Evolutionary conservation across 2,329 filamentous ascomycete genomes (phyloP).

Genomic region (Alternaria burnsii): DNA sequence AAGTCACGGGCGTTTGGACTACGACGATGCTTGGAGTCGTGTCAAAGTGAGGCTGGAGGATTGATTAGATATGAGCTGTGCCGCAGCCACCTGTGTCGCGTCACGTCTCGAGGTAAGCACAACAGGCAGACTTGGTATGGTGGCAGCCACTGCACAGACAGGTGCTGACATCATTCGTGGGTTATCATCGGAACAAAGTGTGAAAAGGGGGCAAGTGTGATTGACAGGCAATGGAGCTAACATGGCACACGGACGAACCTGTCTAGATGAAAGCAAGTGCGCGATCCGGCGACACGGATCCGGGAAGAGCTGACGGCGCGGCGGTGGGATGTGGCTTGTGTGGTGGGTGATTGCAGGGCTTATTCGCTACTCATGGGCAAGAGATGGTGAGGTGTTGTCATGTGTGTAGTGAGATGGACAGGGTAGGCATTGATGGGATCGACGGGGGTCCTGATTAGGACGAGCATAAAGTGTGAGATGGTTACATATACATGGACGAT

Average conservation of each 20-base stretch:
- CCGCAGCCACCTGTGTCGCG: background rate
- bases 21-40: background rate
- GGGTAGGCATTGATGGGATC: background rate
- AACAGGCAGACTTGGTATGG: background rate
- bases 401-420: background rate
- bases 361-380: background rate
- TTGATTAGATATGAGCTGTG: background rate
- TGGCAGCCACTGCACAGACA: background rate
- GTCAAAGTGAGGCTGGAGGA: background rate
- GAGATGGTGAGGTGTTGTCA: background rate
- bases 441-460: background rate
- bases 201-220: background rate
- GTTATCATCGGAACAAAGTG: background rate
- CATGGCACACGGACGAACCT: slow-evolving; percentile 3
- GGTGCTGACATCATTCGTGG: background rate
- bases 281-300: background rate
- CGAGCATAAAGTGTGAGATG: background rate
- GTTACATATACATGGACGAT: background rate
- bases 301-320: background rate
- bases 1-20: background rate
- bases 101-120: background rate
- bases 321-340: background rate
- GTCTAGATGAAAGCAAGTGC: background rate
- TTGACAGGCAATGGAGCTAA: background rate
- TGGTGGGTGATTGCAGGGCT: background rate